phyloP scores from a whole-genome alignment of 805 yeast genomes.

The Wickerhamiella sorbophila region DNA sequence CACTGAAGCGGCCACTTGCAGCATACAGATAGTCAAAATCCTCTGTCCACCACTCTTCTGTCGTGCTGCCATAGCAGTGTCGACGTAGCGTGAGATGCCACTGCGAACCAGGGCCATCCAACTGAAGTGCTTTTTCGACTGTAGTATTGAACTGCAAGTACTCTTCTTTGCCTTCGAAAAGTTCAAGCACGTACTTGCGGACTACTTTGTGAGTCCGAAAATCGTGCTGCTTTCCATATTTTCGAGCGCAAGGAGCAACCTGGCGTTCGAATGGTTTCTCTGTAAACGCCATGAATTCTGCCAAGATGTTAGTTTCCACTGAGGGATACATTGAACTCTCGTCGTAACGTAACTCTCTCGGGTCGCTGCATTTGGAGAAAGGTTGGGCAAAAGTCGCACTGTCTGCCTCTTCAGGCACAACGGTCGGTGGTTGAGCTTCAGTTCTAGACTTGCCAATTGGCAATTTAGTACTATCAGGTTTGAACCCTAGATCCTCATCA shows the following conservation, averaged over 20 bases:
- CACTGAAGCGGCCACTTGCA: slow-evolving; percentile 20
- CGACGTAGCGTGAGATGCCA: slow-evolving; percentile 7
- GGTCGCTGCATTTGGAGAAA: neutral
- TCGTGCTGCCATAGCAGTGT: neutral
- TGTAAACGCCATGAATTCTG: slow-evolving; percentile 12
- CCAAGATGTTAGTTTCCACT: slow-evolving; percentile 12
- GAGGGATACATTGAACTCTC: slow-evolving; percentile 10
- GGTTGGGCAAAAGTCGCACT: slow-evolving; percentile 4
- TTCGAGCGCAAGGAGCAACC: slow-evolving; percentile 6
- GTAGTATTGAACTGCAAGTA: slow-evolving; percentile 5
- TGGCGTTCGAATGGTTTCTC: slow-evolving; percentile 6
- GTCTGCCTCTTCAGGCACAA: slow-evolving; percentile 1
- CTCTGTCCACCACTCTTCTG: slow-evolving; percentile 9
- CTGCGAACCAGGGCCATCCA: slow-evolving; percentile 3
- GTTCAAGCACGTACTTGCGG: slow-evolving; percentile 8
- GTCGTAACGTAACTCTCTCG: neutral
- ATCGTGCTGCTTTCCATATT: slow-evolving; percentile 11
- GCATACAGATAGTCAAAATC: slow-evolving; percentile 16
- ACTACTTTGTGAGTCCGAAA: slow-evolving; percentile 10
- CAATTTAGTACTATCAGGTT: slow-evolving; percentile 1
- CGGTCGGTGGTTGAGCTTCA: neutral
- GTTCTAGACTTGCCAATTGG: slow-evolving; percentile 2
- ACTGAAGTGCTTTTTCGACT: slow-evolving; percentile 9
- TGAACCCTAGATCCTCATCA: slow-evolving; percentile 9
- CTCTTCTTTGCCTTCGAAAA: slow-evolving; percentile 5